Conservation (phyloP, 2,329 filamentous ascomycete species). For the Cryphonectria parasitica region DNA sequence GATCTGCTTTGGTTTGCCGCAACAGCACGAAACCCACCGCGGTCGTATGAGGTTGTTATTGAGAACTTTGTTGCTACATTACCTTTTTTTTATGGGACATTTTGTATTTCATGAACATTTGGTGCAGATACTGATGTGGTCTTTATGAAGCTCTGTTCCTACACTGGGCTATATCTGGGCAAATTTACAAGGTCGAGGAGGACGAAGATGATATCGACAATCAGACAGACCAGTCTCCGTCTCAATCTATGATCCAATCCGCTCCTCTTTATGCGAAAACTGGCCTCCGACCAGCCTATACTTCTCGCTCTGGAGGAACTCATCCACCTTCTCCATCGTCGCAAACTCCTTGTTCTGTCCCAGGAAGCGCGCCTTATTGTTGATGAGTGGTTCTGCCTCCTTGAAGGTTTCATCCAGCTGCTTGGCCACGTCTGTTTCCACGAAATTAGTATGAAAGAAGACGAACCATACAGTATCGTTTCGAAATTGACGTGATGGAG, state of each 20-base stretch:
- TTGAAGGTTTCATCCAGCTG: conserved; percentile 54
- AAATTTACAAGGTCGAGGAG: conserved; percentile 19
- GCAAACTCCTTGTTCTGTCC: conserved; percentile 45
- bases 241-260: conserved; percentile 19
- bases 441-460: conserved; percentile 27
- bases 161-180: not conserved
- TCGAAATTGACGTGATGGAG: not conserved
- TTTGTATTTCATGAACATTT: not conserved
- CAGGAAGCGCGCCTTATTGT: conserved; percentile 24
- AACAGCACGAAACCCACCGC: not conserved
- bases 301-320: conserved; percentile 58
- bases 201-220: not conserved
- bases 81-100: not conserved
- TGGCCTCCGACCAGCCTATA: conserved; percentile 44
- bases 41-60: not conserved
- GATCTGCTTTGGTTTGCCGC: not conserved
- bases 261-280: conserved; percentile 28
- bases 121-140: not conserved
- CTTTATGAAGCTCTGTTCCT: conserved; percentile 3
- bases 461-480: conserved; percentile 18
- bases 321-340: conserved; percentile 59
- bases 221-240: not conserved
- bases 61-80: not conserved
- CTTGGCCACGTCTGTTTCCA: conserved; percentile 51
- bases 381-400: conserved; percentile 39